These are phyloP conservation scores for Actinomortierella ambigua DNA, from an alignment of 371 early-diverging fungal species.

Conservation along the genomic window DNA sequence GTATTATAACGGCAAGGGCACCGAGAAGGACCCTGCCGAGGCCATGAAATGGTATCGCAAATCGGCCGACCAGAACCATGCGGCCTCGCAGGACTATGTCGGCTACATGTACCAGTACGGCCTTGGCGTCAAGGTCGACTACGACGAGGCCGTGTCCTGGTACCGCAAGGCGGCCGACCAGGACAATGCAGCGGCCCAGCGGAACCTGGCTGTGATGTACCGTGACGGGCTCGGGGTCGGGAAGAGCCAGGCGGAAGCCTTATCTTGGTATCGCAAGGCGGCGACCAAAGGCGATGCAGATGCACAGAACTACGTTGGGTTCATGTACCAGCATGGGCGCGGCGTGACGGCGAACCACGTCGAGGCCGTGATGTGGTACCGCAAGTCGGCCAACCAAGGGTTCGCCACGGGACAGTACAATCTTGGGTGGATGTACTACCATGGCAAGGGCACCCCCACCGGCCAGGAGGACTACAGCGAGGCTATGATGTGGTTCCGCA, in stretches of 20 bases:
- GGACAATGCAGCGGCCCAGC: slow-evolving; percentile 70
- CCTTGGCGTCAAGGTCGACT: slow-evolving; percentile 68
- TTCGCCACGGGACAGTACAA: slow-evolving; percentile 80
- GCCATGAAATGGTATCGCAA: slow-evolving; percentile 63
- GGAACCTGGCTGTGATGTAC: slow-evolving; percentile 83
- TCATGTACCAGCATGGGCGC: slow-evolving; percentile 79
- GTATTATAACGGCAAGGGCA: slow-evolving; percentile 71
- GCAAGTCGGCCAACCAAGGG: slow-evolving; percentile 67
- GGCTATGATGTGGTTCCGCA: slow-evolving; percentile 81
- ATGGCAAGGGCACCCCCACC: slow-evolving; percentile 69
- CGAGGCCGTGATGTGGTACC: slow-evolving; percentile 74
- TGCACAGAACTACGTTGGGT: slow-evolving; percentile 81
- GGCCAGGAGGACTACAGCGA: slow-evolving; percentile 55
- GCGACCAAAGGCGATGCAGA: slow-evolving; percentile 76
- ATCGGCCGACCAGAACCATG: slow-evolving; percentile 56
- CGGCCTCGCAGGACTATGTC: slow-evolving; percentile 69
- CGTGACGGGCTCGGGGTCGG: slow-evolving; percentile 78
- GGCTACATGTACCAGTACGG: slow-evolving; percentile 85
- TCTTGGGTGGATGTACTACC: slow-evolving; percentile 75
- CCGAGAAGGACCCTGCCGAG: slow-evolving; percentile 51
- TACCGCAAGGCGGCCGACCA: slow-evolving; percentile 65
- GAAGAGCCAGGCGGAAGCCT: slow-evolving; percentile 60
- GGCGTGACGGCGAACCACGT: slow-evolving; percentile 66
- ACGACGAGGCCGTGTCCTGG: slow-evolving; percentile 67
- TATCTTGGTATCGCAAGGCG: slow-evolving; percentile 68